These are phyloP conservation scores for Aspergillus conjunctus DNA, from an alignment of 495 filamentous ascomycete species.

Conservation along the genomic window DNA sequence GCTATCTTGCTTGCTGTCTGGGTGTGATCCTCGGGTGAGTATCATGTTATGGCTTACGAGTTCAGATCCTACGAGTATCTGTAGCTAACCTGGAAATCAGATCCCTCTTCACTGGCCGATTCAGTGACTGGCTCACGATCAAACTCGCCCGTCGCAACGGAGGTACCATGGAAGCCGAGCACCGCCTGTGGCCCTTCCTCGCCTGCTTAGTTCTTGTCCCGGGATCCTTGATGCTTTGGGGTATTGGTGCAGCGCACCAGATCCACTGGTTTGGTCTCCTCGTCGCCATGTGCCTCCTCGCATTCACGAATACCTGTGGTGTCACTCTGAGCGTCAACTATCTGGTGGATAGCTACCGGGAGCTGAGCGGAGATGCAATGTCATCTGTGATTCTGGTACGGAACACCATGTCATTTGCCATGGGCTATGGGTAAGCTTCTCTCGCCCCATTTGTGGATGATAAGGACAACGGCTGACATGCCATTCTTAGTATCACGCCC, in stretches of 20 bases:
- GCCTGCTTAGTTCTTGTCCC: constrained; percentile 58
- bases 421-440: constrained; percentile 53
- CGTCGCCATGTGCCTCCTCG: constrained; percentile 63
- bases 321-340: constrained; percentile 64
- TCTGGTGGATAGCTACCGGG: constrained; percentile 64
- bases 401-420: constrained; percentile 67
- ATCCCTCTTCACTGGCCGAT: constrained; percentile 52
- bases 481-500: constrained; percentile 56
- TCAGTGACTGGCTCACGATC: constrained; percentile 62
- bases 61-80: background rate
- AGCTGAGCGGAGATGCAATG: constrained; percentile 63
- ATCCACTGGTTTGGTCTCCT: constrained; percentile 65
- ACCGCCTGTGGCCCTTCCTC: constrained; percentile 63
- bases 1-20: constrained; percentile 60
- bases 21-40: constrained; percentile 54
- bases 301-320: constrained; percentile 58
- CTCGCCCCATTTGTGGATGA: background rate
- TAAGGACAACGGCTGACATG: background rate
- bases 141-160: constrained; percentile 60
- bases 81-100: constrained; percentile 24
- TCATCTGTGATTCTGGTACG: constrained; percentile 65
- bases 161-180: constrained; percentile 64
- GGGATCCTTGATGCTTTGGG: constrained; percentile 63
- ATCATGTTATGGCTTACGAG: too few relatives aligned
- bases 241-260: constrained; percentile 64